Base-by-base conservation (phyloP, 805 yeast genomes). In the Candida ovalis region DNA sequence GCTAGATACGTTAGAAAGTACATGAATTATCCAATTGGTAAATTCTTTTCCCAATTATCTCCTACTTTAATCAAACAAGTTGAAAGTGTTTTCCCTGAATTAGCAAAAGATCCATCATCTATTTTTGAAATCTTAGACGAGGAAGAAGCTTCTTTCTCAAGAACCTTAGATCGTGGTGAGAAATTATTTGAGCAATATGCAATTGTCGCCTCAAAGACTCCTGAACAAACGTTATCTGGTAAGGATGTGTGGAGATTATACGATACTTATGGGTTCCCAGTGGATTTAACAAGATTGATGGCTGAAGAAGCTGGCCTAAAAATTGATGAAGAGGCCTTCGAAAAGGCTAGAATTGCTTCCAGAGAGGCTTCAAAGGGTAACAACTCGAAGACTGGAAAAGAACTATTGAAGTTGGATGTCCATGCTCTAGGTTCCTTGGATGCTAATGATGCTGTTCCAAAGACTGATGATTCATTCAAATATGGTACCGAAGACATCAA, bases 211-310 rank as follows among this genome's bases (percentile, higher is more conserved):
- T 73, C 85, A 44, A 81, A 84, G 61, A 77, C 86, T 25, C 84
- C 86, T 41, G 80, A 78, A 54, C 90, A 84, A 68, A 79, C 86
- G 36, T 77, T 94, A 53, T 80, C 87, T 43, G 99, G 99, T 67
- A 84, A 80, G 61, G 97, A 92, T 67, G 99, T 94, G 36, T 94
- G 99, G 99, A 82, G 99, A 72, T 76, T 94, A 60, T 94, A 94
- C 62, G 99, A 94, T 62, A 94, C 99, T 12, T 94, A 92, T 64
- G 99, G 99, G 50, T 94, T 94, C 86, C 99, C 99, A 35, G 97
- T 90, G 48, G 99, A 94, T 71, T 80, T 94, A 65, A 94, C 99
- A 27, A 83, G 96, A 67, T 79, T 94, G 66, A 94, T 94, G 99
- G 99, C 99, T 41, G 98, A 92, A 70, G 99, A 94, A 72, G 88